phyloP scores from a whole-genome alignment of 2,329 filamentous ascomycete species.

The Talaromyces sp. region DNA sequence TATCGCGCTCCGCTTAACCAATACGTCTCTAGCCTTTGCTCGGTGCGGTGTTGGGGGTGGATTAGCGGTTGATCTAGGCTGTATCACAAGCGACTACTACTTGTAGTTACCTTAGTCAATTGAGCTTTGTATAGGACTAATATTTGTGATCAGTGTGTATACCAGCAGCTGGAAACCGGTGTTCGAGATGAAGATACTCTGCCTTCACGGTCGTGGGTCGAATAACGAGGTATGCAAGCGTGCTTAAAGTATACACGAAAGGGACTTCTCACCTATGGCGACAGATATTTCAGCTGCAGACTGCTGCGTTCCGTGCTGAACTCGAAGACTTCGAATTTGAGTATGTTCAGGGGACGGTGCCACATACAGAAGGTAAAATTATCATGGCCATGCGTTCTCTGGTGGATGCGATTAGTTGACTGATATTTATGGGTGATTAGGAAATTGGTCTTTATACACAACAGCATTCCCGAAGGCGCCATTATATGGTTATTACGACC shows the following conservation, averaged over 20 bases:
- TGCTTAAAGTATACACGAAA: background rate
- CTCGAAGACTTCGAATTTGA: constrained; percentile 11
- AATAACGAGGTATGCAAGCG: constrained; percentile 9
- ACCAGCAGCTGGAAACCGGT: background rate
- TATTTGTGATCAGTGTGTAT: background rate
- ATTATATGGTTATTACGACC: constrained; percentile 11
- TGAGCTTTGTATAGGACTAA: background rate
- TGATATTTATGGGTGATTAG: background rate
- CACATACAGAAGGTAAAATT: constrained; percentile 10
- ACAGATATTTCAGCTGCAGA: constrained; percentile 12
- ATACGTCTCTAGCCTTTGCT: background rate
- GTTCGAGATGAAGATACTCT: constrained; percentile 9
- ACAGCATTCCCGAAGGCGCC: constrained; percentile 7
- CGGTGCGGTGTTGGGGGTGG: background rate
- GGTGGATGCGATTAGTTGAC: background rate
- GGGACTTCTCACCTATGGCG: background rate
- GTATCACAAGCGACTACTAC: background rate
- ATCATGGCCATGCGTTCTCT: background rate
- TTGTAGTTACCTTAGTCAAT: background rate
- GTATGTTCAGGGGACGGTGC: constrained; percentile 11
- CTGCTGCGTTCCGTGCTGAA: constrained; percentile 10
- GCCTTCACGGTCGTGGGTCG: constrained; percentile 10
- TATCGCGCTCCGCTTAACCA: background rate
- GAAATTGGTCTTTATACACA: constrained; percentile 13
- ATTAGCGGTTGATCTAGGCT: background rate